Percentiles rank a stretch among this genome's conserved stretches.
phyloP scores from a whole-genome alignment of 2,329 filamentous ascomycete genomes.

The Phialophora chinensis region DNA sequence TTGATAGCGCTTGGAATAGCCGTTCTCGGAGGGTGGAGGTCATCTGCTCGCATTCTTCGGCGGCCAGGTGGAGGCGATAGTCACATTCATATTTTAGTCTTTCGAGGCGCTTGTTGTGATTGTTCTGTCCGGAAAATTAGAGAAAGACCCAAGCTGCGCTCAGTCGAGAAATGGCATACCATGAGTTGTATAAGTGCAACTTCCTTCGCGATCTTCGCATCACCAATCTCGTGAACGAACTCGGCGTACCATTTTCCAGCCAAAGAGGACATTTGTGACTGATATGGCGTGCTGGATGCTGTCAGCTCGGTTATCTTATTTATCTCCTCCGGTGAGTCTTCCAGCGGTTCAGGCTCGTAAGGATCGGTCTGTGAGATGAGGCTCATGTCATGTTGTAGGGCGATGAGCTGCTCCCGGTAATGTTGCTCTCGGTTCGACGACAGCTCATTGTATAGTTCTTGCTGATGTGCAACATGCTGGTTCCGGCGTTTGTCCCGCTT shows the following conservation, averaged over 20 bases:
- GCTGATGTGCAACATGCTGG: slow-evolving; percentile 78
- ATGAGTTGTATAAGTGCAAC: slow-evolving; percentile 79
- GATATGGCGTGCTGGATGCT: slow-evolving; percentile 64
- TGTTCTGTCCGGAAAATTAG: slow-evolving; percentile 53
- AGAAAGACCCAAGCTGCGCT: slow-evolving; percentile 5
- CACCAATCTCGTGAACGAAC: slow-evolving; percentile 85
- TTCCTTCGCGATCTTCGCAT: slow-evolving; percentile 85
- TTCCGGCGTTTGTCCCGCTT: slow-evolving; percentile 92
- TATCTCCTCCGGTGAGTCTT: slow-evolving; percentile 69
- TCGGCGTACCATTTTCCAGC: slow-evolving; percentile 82
- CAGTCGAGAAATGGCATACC: slow-evolving; percentile 61
- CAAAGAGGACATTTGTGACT: slow-evolving; percentile 69
- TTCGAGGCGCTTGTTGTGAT: slow-evolving; percentile 61
- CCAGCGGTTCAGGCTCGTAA: slow-evolving; percentile 73
- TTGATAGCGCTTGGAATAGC: slow-evolving; percentile 62
- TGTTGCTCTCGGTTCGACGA: slow-evolving; percentile 79
- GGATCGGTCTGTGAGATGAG: slow-evolving; percentile 85
- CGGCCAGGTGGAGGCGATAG: slow-evolving; percentile 66
- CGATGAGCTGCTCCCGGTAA: slow-evolving; percentile 87
- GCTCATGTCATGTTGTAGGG: slow-evolving; percentile 88
- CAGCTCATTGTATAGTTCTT: slow-evolving; percentile 77
- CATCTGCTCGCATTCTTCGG: slow-evolving; percentile 66
- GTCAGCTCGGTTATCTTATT: slow-evolving; percentile 65
- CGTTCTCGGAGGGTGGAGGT: slow-evolving; percentile 66
- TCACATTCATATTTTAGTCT: slow-evolving; percentile 63